Conservation (phyloP, 2,329 filamentous ascomycete species). For the Penicillium nordicum region DNA sequence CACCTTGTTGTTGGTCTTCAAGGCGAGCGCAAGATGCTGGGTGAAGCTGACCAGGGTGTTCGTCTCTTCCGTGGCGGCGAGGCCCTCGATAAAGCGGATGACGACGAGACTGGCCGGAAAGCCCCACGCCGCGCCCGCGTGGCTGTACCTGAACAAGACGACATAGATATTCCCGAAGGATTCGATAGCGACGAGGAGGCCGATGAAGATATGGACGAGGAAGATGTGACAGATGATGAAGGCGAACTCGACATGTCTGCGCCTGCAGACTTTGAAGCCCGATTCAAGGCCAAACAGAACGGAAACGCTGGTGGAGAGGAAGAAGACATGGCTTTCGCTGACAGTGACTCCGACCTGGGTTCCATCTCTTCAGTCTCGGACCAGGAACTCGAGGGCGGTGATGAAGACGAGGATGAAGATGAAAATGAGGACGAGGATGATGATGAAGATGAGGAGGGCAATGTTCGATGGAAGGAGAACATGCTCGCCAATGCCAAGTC, state of each 20-base stretch:
- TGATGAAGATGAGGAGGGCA: conserved; percentile 64
- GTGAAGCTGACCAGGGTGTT: conserved; percentile 76
- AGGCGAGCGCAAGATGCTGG: conserved; percentile 74
- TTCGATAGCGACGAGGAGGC: conserved; percentile 52
- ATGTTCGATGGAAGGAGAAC: conserved; percentile 86
- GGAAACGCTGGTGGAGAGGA: conserved; percentile 54
- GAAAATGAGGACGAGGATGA: conserved; percentile 43
- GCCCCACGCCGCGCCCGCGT: conserved; percentile 51
- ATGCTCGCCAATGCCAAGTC: conserved; percentile 70
- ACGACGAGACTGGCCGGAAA: conserved; percentile 57
- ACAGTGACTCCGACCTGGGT: conserved; percentile 94
- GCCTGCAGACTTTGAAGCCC: conserved; percentile 44
- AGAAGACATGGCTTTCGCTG: conserved; percentile 83
- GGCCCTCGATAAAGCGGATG: conserved; percentile 55
- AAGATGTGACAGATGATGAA: conserved; percentile 39
- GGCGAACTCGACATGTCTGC: conserved; percentile 39
- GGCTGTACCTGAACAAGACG: conserved; percentile 49
- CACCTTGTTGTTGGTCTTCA: conserved; percentile 91
- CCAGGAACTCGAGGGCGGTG: conserved; percentile 50
- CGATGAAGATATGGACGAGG: conserved; percentile 50
- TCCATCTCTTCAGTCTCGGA: conserved; percentile 69
- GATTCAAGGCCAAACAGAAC: conserved; percentile 46
- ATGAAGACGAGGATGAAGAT: conserved; percentile 43
- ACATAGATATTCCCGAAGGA: conserved; percentile 58
- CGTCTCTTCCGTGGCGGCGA: conserved; percentile 79